Evolutionary conservation across 306 rosid species (phyloP).

Genomic region (Abrus precatorius): DNA sequence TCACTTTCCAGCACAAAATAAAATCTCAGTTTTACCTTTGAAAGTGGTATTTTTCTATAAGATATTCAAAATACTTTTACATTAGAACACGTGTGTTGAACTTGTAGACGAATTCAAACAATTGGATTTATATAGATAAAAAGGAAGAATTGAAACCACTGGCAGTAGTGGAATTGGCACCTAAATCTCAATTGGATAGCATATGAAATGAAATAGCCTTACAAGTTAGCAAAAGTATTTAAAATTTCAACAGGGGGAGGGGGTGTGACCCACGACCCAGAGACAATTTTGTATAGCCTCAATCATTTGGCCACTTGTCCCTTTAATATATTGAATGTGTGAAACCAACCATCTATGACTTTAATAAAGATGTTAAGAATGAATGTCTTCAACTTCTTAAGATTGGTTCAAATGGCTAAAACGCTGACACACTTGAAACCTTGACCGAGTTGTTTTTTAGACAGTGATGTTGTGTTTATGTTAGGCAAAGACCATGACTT

Average conservation of each 20-base stretch:
- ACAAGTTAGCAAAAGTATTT: constrained; percentile 17
- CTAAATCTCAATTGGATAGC: not conserved
- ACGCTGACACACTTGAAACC: constrained; percentile 33
- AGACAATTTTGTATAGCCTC: not conserved
- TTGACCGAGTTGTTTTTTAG: constrained; percentile 46
- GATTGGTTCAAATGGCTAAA: constrained; percentile 38
- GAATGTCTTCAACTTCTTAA: constrained; percentile 26
- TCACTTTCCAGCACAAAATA: constrained; percentile 17
- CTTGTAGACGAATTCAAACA: not conserved
- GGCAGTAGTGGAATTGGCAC: constrained; percentile 1
- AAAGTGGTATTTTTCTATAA: not conserved
- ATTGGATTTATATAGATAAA: not conserved
- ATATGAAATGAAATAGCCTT: constrained; percentile 20
- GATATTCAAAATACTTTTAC: not conserved
- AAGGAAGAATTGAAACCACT: not conserved
- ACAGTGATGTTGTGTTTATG: constrained; percentile 50
- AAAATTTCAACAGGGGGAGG: not conserved
- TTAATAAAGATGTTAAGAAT: constrained; percentile 41
- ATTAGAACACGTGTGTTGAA: constrained; percentile 25
- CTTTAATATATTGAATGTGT: constrained; percentile 31
- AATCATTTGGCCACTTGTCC: constrained; percentile 51
- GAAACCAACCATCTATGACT: constrained; percentile 22
- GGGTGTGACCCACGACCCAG: constrained; percentile 43
- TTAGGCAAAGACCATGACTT: constrained; percentile 57
- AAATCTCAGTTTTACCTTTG: constrained; percentile 15